Conservation (phyloP, 306 rosid species). For the Cucurbita ficifolia region DNA sequence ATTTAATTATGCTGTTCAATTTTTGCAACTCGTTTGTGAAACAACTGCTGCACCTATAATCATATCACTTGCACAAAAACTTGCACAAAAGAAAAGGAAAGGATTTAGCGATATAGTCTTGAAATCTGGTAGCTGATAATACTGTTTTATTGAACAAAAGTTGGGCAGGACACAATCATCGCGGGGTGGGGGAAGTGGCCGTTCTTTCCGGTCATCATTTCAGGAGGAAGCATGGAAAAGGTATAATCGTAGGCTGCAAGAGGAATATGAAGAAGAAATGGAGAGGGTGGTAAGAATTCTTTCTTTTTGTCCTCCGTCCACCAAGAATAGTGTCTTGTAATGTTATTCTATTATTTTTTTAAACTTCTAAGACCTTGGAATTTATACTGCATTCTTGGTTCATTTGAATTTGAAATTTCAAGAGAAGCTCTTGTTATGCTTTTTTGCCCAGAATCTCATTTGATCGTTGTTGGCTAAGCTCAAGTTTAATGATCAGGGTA, state of each 20-base stretch:
- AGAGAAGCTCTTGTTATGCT: background rate
- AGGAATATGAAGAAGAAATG: conserved; percentile 94
- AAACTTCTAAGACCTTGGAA: background rate
- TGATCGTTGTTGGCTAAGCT: background rate
- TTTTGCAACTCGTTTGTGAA: background rate
- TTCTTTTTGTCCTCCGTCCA: background rate
- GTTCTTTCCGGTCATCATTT: conserved; percentile 48
- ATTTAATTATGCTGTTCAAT: background rate
- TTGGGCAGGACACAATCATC: conserved; percentile 43
- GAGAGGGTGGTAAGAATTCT: conserved; percentile 68
- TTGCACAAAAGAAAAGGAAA: background rate
- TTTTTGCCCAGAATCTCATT: background rate
- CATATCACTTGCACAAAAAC: no score
- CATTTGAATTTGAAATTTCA: background rate
- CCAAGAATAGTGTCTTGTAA: background rate
- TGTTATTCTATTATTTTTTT: background rate
- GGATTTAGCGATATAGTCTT: background rate
- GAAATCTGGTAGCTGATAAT: conserved; percentile 13
- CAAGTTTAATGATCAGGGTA: background rate
- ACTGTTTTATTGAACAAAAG: conserved; percentile 30
- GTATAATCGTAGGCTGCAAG: conserved; percentile 71
- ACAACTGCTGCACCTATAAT: no score
- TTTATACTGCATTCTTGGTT: background rate
- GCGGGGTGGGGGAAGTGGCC: conserved; percentile 37
- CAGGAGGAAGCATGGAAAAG: conserved; percentile 90